These are phyloP conservation scores for Phlebopus sp. DNA, from an alignment of 1,284 basidiomycete genomes.

Conservation along the genomic window DNA sequence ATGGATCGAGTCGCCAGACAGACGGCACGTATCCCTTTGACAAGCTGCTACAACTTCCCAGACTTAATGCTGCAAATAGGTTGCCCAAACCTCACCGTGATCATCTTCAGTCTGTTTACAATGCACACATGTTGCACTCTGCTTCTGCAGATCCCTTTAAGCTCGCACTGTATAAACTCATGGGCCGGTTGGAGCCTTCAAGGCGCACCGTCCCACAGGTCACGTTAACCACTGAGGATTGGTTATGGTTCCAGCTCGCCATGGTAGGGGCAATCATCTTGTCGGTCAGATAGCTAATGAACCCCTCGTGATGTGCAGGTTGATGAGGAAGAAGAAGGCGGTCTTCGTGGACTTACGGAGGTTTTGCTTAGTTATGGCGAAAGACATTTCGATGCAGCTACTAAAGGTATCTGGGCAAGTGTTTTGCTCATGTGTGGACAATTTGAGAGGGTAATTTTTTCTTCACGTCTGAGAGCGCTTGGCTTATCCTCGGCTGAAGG, in stretches of 20 bases:
- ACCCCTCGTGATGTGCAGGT: constrained; percentile 38
- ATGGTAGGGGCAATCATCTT: constrained; percentile 50
- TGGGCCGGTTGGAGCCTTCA: constrained; percentile 88
- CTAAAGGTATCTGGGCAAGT: constrained; percentile 82
- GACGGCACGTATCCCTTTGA: constrained; percentile 48
- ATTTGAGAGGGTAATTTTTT: constrained; percentile 77
- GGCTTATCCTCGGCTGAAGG: constrained; percentile 2
- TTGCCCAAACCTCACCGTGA: constrained; percentile 81
- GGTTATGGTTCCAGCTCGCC: constrained; percentile 96
- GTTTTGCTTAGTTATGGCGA: constrained; percentile 88
- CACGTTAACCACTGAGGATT: constrained; percentile 93
- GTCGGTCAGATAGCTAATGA: neutral
- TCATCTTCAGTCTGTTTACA: constrained; percentile 85
- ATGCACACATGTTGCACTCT: constrained; percentile 88
- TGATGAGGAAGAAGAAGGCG: constrained; percentile 77
- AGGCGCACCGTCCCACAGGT: constrained; percentile 82
- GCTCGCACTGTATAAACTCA: constrained; percentile 91
- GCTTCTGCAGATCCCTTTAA: constrained; percentile 91
- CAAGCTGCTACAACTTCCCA: constrained; percentile 6
- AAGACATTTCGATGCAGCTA: constrained; percentile 81
- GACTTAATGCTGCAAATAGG: constrained; percentile 36
- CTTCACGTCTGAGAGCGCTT: neutral
- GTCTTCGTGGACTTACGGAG: constrained; percentile 76
- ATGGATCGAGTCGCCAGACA: constrained; percentile 82
- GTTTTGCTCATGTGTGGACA: constrained; percentile 90